Evolutionary conservation across 257 asterid species (phyloP), one percentile per base, ranked within the genome.

Genomic region (Asclepias syriaca): DNA sequence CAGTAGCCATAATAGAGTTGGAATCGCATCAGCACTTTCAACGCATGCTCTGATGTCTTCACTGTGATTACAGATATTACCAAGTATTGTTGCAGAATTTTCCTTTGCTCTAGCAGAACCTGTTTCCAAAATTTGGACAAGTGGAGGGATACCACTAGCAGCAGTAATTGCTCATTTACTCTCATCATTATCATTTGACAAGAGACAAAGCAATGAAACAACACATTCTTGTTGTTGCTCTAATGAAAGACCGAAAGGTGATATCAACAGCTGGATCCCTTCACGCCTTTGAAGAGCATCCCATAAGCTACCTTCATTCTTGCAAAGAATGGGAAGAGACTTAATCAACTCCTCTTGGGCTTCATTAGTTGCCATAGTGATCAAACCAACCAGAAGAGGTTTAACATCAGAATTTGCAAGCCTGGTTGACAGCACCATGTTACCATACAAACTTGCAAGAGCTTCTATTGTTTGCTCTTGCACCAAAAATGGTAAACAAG

Each of bases 211-310:
- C 74, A 95, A 78, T 58, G 99, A 93, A 75, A 95, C 98, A 68
- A 97, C 97, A 85, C 97, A 91, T 82, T 95, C 99, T 84, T 95
- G 99, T 78, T 95, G 99, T 86, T 91, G 98, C 87, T 95, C 99
- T 11, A 98, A 95, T 66, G 99, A 95, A 74, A 95, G 98, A 68
- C 99, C 98, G 21, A 95, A 95, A 80, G 92, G 97, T 58, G 99
- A 90, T 74, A 95, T 95, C 79, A 95, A 85, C 59, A 95, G 93
- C 80, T 95, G 99, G 81, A 95, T 91, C 68, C 99, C 99, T 74
- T 95, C 99, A 49, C 99, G 99, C 14, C 98, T 98, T 84, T 95
- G 98, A 66, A 95, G 95, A 45, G 98, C 97, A 78, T 85, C 91
- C 99, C 99, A 95, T 83, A 95, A 83, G 71, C 87, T 87, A 75